Evolutionary conservation across 2,329 filamentous ascomycete genomes (phyloP).

Genomic region (Aspergillus uvarum): DNA sequence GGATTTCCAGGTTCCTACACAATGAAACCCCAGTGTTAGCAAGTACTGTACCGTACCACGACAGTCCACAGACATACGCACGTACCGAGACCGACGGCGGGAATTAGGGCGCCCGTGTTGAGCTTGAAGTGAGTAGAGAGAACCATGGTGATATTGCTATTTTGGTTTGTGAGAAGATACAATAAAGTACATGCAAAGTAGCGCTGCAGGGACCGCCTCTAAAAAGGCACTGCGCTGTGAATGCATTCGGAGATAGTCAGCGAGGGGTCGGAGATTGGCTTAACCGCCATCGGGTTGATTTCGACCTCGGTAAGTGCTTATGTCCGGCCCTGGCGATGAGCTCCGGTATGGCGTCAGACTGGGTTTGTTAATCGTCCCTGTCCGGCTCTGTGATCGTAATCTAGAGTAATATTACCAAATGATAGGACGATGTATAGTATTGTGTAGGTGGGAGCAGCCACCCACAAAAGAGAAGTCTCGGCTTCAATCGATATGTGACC

Average conservation of each 20-base stretch:
- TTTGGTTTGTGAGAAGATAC: not conserved
- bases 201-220: not conserved
- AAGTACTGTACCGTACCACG: not conserved
- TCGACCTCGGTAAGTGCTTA: not conserved
- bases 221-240: not conserved
- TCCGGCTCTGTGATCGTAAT: too few relatives aligned
- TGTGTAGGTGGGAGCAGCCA: too few relatives aligned
- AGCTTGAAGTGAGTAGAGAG: slow-evolving; percentile 20
- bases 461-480: too few relatives aligned
- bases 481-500: too few relatives aligned
- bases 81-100: slow-evolving; percentile 34
- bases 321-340: not conserved
- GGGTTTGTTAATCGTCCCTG: too few relatives aligned
- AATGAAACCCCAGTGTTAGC: not conserved
- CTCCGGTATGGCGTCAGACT: too few relatives aligned
- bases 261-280: not conserved
- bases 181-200: not conserved
- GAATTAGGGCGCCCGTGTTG: slow-evolving; percentile 43
- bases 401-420: too few relatives aligned
- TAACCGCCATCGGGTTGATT: not conserved
- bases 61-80: not conserved
- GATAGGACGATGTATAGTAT: too few relatives aligned
- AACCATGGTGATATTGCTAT: not conserved
- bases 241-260: not conserved
- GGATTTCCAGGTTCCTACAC: slow-evolving; percentile 37